phyloP scores from a whole-genome alignment of 441 rosid genomes.

The Flueggea neowawraea region DNA sequence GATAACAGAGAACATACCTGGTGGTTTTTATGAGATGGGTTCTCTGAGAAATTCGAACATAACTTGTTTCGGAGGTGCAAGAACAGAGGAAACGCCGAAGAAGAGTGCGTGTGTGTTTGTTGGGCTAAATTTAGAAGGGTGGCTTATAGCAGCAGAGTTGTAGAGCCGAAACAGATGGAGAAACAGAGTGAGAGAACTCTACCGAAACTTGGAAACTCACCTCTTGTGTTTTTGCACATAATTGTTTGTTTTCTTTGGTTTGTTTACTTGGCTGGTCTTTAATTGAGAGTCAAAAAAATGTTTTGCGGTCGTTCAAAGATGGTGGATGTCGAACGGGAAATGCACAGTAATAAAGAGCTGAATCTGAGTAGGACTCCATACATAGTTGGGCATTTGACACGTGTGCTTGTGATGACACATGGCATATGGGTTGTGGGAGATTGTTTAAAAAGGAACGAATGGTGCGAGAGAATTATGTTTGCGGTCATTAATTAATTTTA shows the following conservation, averaged over 20 bases:
- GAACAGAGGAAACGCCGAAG: too few species aligned
- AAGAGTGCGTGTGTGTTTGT: background rate
- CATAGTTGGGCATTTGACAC: background rate
- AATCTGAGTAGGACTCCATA: background rate
- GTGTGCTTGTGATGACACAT: background rate
- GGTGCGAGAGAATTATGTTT: background rate
- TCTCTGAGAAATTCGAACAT: too few species aligned
- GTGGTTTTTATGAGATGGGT: background rate
- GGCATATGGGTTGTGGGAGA: background rate
- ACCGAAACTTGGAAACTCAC: too few species aligned
- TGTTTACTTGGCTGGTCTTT: background rate
- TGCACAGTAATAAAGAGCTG: too few species aligned
- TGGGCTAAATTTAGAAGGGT: background rate
- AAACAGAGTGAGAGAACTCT: too few species aligned
- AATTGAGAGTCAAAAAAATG: background rate
- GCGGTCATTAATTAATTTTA: background rate
- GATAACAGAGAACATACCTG: background rate
- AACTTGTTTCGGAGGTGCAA: too few species aligned
- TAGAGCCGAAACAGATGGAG: too few species aligned
- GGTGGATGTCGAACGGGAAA: too few species aligned
- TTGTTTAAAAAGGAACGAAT: too few species aligned
- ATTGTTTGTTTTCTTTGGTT: background rate
- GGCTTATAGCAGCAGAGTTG: background rate
- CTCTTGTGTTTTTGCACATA: background rate
- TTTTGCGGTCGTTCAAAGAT: too few species aligned